phyloP scores from a whole-genome alignment of 371 early-diverging fungal genomes.

The Coemansia sp. region DNA sequence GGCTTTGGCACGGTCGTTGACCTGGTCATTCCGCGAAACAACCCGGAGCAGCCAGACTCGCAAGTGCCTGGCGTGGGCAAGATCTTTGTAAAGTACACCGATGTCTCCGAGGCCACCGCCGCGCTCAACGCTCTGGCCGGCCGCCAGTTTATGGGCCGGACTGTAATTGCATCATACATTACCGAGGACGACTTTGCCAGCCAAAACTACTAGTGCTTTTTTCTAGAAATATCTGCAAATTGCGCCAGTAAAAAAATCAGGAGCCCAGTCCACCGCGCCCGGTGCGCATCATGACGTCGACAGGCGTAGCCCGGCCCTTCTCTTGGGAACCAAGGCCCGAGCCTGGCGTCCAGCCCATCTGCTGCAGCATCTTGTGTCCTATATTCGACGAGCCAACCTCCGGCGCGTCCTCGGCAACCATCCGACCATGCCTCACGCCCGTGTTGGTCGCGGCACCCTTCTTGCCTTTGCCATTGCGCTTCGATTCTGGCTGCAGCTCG shows the following conservation, averaged over 20 bases:
- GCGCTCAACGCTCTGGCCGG: conserved; percentile 91
- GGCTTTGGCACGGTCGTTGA: conserved; percentile 81
- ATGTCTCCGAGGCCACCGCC: conserved; percentile 57
- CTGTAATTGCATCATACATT: conserved; percentile 86
- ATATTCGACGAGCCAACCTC: conserved; percentile 67
- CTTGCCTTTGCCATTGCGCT: conserved; percentile 7
- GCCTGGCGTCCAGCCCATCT: conserved; percentile 85
- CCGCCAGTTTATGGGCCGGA: conserved; percentile 90
- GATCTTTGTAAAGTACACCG: conserved; percentile 83
- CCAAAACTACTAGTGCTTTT: conserved; percentile 56
- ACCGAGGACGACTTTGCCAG: conserved; percentile 65
- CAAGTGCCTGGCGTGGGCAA: conserved; percentile 80
- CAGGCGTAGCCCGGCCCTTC: conserved; percentile 78
- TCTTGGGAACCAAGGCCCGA: conserved; percentile 76
- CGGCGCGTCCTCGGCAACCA: conserved; percentile 68
- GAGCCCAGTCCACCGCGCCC: conserved; percentile 76
- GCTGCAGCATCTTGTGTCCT: conserved; percentile 77
- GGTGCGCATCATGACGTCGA: conserved; percentile 80
- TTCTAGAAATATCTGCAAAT: no score
- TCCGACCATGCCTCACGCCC: conserved; percentile 52
- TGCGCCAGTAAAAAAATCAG: conserved; percentile 20
- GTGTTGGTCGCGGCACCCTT: conserved; percentile 18
- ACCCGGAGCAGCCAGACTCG: conserved; percentile 37
- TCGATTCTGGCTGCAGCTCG: conserved; percentile 3
- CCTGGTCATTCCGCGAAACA: conserved; percentile 84